Percentiles rank a stretch among this genome's conserved stretches.
These are phyloP conservation scores for Silene noctiflora DNA, from an alignment of 179 eudicot genomes.

Conservation along the genomic window DNA sequence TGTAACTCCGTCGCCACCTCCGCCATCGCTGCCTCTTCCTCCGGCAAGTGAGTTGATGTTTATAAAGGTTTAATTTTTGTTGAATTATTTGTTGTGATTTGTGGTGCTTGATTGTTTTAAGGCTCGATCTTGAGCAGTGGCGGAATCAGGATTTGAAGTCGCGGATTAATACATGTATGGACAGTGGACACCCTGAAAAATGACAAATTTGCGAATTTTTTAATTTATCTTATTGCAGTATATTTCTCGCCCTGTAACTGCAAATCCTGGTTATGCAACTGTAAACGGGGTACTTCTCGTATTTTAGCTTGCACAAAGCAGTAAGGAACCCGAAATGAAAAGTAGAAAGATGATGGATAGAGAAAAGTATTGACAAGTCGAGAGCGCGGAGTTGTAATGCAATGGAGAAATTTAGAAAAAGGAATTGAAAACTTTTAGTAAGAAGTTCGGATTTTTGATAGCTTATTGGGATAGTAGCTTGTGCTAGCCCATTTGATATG, in stretches of 20 bases:
- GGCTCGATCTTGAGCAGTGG: no score
- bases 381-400: background rate
- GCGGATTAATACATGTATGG: no score
- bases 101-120: no score
- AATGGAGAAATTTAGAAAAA: background rate
- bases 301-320: no score
- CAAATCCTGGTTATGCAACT: no score
- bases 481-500: background rate
- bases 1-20: constrained; percentile 33
- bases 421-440: background rate
- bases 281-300: no score
- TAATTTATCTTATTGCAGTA: no score
- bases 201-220: no score
- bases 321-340: background rate
- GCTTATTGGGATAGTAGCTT: background rate
- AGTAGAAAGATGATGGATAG: background rate
- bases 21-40: constrained; percentile 41
- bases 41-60: constrained; percentile 53
- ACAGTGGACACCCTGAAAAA: no score
- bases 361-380: background rate
- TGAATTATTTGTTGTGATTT: background rate
- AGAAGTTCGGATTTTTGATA: background rate
- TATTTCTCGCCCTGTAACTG: no score
- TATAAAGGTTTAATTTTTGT: background rate
- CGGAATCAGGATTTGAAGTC: background rate